Base-by-base conservation (phyloP, 768 basidiomycete genomes). In the Suillus luteus region DNA sequence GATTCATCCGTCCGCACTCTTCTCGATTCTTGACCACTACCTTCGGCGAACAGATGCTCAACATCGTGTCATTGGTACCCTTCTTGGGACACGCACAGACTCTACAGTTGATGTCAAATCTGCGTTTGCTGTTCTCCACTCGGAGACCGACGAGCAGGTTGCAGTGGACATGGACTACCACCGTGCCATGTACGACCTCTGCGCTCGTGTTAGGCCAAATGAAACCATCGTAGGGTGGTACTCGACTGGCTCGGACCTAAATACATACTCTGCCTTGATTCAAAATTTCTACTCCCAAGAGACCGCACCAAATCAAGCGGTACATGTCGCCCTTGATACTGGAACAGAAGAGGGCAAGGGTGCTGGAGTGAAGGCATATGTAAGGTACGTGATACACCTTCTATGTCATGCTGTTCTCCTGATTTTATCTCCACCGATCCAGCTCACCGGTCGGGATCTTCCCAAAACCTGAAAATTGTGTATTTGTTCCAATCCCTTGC, bases 121-220 rank as follows among this genome's bases (percentile, higher is more conserved):
- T 58, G 86, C 92, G 15, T 99, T 97, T 73, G 95, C 94, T 22
- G 94, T 98, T 37, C 84, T 96, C 51, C 95, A 99, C 76, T 91
- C 88, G 72, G 93, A 96, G 79, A 93, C 91, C 35, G 88, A 87
- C 72, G 93, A 96, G 72, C 93, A 95, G 77, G 93, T 96, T 49
- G 94, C 93, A 5, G 92, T 99, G 65, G 96, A 99, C 74, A 94
- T 95, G 88, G 95, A 96, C 59, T 97, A 98, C 77, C 95, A 96
- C 74, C 87, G 89, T 68, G 86, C 88, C 48, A 94, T 98, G 91
- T 92, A 92, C 70, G 95, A 98, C 65, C 82, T 98, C 59, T 93
- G 77, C 86, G 88, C 73, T 66, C 73, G 61, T 59, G 74, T 75
- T 3, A 74, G 93, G 87, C 88, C 91, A 35, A 90, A 89, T 73